phyloP scores from a whole-genome alignment of 2,329 filamentous ascomycete genomes.

The Macrophomina phaseolina region DNA sequence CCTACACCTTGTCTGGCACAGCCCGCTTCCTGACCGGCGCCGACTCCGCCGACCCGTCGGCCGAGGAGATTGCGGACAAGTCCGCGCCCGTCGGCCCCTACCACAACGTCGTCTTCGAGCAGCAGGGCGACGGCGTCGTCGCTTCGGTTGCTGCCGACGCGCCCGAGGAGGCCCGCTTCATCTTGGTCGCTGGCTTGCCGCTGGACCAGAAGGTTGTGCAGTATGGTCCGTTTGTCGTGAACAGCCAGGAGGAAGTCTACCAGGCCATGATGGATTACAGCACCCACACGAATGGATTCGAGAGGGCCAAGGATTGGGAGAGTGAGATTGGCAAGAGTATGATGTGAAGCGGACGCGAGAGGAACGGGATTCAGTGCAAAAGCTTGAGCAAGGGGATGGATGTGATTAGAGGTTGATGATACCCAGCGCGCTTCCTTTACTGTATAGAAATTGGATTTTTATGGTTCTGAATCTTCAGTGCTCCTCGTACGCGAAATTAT shows the following conservation, averaged over 20 bases:
- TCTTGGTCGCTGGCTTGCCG: slow-evolving; percentile 80
- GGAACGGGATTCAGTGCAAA: neutral
- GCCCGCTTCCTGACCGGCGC: slow-evolving; percentile 64
- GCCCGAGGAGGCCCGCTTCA: slow-evolving; percentile 62
- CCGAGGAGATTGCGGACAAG: slow-evolving; percentile 33
- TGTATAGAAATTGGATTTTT: neutral
- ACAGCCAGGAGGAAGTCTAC: slow-evolving; percentile 84
- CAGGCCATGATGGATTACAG: slow-evolving; percentile 66
- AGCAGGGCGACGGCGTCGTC: slow-evolving; percentile 76
- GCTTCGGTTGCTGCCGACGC: slow-evolving; percentile 72
- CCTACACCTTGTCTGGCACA: slow-evolving; percentile 80
- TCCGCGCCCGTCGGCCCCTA: slow-evolving; percentile 65
- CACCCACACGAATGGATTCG: slow-evolving; percentile 44
- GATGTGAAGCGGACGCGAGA: slow-evolving; percentile 36
- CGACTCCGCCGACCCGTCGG: slow-evolving; percentile 31
- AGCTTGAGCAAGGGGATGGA: neutral
- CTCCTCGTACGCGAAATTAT: no score
- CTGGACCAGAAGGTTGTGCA: slow-evolving; percentile 57
- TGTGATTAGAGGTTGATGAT: neutral
- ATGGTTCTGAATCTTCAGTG: no score
- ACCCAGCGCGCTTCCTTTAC: neutral
- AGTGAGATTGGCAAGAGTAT: slow-evolving; percentile 87
- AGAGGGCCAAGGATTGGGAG: slow-evolving; percentile 61
- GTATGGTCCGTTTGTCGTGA: slow-evolving; percentile 53
- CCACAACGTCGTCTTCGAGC: slow-evolving; percentile 89